Evolutionary conservation across 2,329 filamentous ascomycete genomes (phyloP), one percentile per base, ranked within the genome.

Genomic region (Pyrenophora tritici-repentis): DNA sequence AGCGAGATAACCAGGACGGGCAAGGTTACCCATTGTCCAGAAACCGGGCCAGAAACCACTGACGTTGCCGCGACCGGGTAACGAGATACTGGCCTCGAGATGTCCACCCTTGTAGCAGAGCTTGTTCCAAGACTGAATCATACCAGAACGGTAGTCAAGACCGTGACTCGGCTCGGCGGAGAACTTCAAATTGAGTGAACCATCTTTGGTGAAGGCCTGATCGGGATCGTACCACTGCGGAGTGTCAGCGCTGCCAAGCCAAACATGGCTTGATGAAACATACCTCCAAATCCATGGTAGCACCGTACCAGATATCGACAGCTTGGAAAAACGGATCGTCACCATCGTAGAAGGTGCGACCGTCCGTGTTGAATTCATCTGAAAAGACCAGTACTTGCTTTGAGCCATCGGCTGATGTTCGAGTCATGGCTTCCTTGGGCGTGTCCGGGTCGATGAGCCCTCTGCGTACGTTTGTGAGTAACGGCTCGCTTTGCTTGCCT

Each of bases 21-120:
- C 87, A 17, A 90, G 78, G 63, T 90, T 90, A 4, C 87, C 87
- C 85, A 90, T 88, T 0, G 86, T 79, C 87, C 87, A 90, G 71
- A 89, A 87, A 71, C 87, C 87, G 35, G 87, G 87, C 87, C 87
- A 90, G 72, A 89, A 87, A 50, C 87, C 87, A 47, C 83, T 79
- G 12, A 84, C 81, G 56, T 88, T 84, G 38, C 86, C 87, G 39
- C 78, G 74, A 13, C 86, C 87, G 12, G 87, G 87, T 5, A 90
- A 76, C 3, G 86, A 89, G 44, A 89, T 84, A 63, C 84, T 87
- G 16, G 86, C 86, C 73, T 90, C 87, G 12, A 90, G 66, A 40
- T 86, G 81, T 3, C 87, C 87, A 26, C 86, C 86, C 54, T 87
- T 88, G 75, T 89, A 89, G 71, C 87, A 88, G 47, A 89, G 68